phyloP scores from a whole-genome alignment of 2,329 filamentous ascomycete species.

The Alternaria incomplexa region DNA sequence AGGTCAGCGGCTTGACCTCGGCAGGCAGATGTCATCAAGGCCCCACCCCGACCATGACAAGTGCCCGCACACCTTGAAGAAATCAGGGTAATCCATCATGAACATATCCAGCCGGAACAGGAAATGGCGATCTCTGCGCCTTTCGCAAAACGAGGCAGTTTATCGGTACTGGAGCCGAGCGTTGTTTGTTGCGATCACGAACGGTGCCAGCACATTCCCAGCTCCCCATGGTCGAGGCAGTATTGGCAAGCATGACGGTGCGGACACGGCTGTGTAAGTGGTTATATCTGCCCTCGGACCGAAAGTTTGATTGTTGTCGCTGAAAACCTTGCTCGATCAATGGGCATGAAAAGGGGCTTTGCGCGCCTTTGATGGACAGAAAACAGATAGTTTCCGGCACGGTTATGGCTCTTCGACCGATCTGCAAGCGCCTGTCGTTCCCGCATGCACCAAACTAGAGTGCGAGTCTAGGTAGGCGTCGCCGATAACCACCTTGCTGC shows the following conservation, averaged over 20 bases:
- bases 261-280: neutral
- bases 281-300: neutral
- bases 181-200: neutral
- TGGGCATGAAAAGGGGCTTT: neutral
- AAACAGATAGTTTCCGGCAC: neutral
- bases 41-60: conserved; percentile 5
- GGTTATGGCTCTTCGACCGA: neutral
- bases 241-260: neutral
- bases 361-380: conserved; percentile 1
- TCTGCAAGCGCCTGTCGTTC: neutral
- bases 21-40: conserved; percentile 15
- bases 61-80: neutral
- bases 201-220: neutral
- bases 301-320: neutral
- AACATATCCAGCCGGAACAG: neutral
- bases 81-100: neutral
- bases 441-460: neutral
- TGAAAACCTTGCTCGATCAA: neutral
- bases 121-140: neutral
- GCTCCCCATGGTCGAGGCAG: neutral
- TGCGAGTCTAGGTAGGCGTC: neutral
- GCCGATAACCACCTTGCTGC: neutral
- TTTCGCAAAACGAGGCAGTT: neutral
- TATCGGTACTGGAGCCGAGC: neutral
- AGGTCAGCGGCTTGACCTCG: conserved; percentile 18